These are phyloP conservation scores for Phytophthora litchii DNA, from an alignment of 352 stramenopile genomes.

Conservation along the genomic window DNA sequence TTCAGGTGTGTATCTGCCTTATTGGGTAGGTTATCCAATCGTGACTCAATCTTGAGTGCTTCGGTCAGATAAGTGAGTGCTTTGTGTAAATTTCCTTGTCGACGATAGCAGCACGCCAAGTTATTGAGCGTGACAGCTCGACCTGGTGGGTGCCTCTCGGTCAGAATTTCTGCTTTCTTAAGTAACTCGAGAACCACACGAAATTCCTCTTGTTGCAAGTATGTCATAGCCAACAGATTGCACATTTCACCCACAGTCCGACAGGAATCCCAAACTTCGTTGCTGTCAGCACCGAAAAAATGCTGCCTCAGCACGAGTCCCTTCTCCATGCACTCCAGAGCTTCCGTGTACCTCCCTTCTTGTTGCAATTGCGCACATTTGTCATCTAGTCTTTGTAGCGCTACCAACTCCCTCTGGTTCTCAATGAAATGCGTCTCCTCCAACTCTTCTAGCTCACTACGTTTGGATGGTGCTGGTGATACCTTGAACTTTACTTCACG, in stretches of 20 bases:
- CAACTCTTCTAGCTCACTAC: constrained; percentile 27
- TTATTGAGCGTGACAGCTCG: constrained; percentile 95
- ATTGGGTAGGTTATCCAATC: constrained; percentile 87
- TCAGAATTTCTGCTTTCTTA: constrained; percentile 95
- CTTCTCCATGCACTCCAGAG: constrained; percentile 94
- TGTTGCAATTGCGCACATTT: constrained; percentile 91
- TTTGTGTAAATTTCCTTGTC: constrained; percentile 91
- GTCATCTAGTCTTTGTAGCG: constrained; percentile 90
- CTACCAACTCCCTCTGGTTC: constrained; percentile 88
- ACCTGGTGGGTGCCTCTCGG: constrained; percentile 80
- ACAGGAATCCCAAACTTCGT: constrained; percentile 91
- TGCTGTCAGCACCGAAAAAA: constrained; percentile 92
- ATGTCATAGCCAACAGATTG: constrained; percentile 96
- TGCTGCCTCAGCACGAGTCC: constrained; percentile 93
- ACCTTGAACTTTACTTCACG: constrained; percentile 1
- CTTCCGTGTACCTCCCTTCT: constrained; percentile 92
- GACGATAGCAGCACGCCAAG: constrained; percentile 93
- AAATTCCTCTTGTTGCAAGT: constrained; percentile 94
- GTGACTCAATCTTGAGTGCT: constrained; percentile 91
- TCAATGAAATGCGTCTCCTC: constrained; percentile 63
- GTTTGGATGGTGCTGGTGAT: constrained; percentile 13
- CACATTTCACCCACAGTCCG: constrained; percentile 95
- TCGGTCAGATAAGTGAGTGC: constrained; percentile 93
- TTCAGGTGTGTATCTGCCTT: constrained; percentile 95
- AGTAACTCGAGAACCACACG: constrained; percentile 91